Evolutionary conservation across 192 early-diverging fungal species (phyloP).

Genomic region (Backusella tarrabulga): DNA sequence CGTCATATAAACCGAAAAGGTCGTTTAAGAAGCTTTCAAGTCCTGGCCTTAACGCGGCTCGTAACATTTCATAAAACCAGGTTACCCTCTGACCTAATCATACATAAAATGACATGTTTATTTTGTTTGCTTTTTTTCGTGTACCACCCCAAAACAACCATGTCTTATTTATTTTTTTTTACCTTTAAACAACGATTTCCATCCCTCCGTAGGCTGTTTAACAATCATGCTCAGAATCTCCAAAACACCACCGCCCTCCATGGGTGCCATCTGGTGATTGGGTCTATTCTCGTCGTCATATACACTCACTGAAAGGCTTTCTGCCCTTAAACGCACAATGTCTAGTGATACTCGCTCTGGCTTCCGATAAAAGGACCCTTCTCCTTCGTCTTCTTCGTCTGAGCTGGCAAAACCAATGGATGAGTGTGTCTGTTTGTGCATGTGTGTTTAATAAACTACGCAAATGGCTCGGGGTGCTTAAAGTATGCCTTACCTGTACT

Average conservation of each 20-base stretch:
- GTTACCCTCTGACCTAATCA: slow-evolving; percentile 54
- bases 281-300: slow-evolving; percentile 52
- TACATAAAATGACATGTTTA: background rate
- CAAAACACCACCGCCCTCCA: slow-evolving; percentile 50
- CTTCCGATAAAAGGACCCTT: slow-evolving; percentile 12
- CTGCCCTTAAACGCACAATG: slow-evolving; percentile 14
- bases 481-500: slow-evolving; percentile 34
- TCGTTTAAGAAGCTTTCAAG: slow-evolving; percentile 88
- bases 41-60: slow-evolving; percentile 69
- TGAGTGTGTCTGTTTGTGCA: background rate
- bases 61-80: slow-evolving; percentile 72
- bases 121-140: background rate
- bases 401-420: background rate
- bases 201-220: slow-evolving; percentile 66
- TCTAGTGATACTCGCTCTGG: slow-evolving; percentile 10
- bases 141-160: background rate
- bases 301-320: slow-evolving; percentile 43
- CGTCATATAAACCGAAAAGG: slow-evolving; percentile 82
- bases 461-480: background rate
- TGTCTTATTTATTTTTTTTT: slow-evolving; percentile 10
- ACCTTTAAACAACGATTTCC: slow-evolving; percentile 51
- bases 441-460: background rate
- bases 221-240: slow-evolving; percentile 49
- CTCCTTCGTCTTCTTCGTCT: slow-evolving; percentile 24
- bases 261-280: slow-evolving; percentile 59